Evolutionary conservation across 257 asterid species (phyloP).

Genomic region (Primulina huaijiensis): DNA sequence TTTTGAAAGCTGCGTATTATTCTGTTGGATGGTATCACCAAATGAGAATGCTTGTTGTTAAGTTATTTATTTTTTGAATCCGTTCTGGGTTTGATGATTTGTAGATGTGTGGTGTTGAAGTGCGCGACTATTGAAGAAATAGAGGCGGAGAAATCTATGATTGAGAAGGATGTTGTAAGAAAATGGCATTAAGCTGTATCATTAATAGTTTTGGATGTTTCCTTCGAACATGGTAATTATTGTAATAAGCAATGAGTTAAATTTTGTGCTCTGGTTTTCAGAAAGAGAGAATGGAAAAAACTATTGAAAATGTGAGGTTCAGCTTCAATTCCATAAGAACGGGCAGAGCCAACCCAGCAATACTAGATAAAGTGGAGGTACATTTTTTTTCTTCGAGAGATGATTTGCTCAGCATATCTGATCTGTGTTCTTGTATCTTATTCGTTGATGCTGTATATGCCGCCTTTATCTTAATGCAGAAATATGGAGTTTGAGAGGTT

Average conservation of each 20-base stretch:
- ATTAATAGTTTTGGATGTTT: background rate
- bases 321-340: constrained; percentile 88
- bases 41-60: constrained; percentile 10
- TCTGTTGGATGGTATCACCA: constrained; percentile 1
- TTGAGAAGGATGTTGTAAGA: constrained; percentile 77
- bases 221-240: background rate
- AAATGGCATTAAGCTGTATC: background rate
- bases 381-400: background rate
- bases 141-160: constrained; percentile 75
- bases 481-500: no score
- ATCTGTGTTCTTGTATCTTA: constrained; percentile 6
- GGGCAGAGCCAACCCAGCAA: constrained; percentile 86
- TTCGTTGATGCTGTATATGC: background rate
- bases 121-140: constrained; percentile 91
- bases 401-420: background rate
- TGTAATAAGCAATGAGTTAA: constrained; percentile 12
- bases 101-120: constrained; percentile 57
- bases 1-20: constrained; percentile 2
- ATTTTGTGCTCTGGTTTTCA: constrained; percentile 24
- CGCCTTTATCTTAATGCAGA: background rate
- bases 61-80: background rate
- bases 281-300: constrained; percentile 93
- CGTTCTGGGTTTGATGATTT: constrained; percentile 19
- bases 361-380: constrained; percentile 91
- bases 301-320: constrained; percentile 64